These are phyloP conservation scores for Sporothrix mexicana DNA, from an alignment of 2,329 filamentous ascomycete genomes.

Conservation along the genomic window DNA sequence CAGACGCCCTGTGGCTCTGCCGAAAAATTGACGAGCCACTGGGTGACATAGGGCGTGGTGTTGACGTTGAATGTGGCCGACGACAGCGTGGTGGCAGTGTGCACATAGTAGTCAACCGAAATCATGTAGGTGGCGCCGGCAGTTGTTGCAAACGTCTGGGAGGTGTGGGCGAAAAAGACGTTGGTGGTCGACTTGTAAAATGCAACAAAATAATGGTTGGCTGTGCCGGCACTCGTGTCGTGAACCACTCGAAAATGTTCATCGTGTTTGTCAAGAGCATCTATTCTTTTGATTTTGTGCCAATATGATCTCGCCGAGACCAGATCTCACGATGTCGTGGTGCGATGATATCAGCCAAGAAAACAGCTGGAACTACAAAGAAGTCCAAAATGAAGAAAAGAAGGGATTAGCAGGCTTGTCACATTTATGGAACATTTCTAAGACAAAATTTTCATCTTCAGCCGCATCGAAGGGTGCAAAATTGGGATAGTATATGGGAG, in stretches of 20 bases:
- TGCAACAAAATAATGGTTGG: not conserved
- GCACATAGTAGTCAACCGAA: not conserved
- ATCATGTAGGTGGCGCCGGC: not conserved
- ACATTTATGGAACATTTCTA: not conserved
- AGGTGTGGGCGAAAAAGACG: not conserved
- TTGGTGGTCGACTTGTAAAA: not conserved
- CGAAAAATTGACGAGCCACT: not conserved
- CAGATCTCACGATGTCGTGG: not conserved
- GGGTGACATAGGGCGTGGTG: not conserved
- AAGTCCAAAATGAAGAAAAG: not conserved
- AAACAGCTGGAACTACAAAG: not conserved
- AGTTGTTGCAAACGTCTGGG: constrained; percentile 1
- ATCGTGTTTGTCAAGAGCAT: not conserved
- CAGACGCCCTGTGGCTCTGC: not conserved
- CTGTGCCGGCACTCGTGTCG: not conserved
- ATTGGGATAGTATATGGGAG: too few species aligned
- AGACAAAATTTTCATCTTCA: not conserved
- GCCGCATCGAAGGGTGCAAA: not conserved
- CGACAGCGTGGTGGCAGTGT: not conserved
- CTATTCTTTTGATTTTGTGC: not conserved
- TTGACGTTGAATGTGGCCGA: not conserved
- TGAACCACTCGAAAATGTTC: not conserved
- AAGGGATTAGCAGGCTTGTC: not conserved
- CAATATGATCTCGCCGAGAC: too few species aligned
- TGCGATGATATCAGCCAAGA: not conserved